phyloP scores from a whole-genome alignment of 106 monocot species.

The Dendrobium catenatum region DNA sequence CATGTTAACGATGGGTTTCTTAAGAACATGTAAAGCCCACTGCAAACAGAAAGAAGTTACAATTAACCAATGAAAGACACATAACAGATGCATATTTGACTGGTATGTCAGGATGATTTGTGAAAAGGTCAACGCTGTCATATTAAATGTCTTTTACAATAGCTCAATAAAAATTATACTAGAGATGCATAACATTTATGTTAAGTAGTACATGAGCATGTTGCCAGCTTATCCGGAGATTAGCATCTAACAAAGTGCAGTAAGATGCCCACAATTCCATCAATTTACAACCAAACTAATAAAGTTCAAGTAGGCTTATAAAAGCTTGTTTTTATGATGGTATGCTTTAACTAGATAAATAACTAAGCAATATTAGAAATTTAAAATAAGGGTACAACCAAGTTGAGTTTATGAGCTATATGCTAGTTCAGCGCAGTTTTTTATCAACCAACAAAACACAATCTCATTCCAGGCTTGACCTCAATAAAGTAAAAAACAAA shows the following conservation, averaged over 20 bases:
- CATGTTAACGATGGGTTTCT: conserved; percentile 78
- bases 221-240: not conserved
- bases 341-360: not conserved
- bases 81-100: not conserved
- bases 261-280: conserved; percentile 1
- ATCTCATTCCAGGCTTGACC: not conserved
- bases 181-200: not conserved
- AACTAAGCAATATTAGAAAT: not conserved
- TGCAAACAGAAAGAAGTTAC: conserved; percentile 21
- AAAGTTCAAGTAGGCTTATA: not conserved
- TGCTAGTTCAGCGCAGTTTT: not conserved
- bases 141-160: not conserved
- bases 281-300: not conserved
- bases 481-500: not conserved
- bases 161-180: not conserved
- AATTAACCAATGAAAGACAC: not conserved
- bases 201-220: not conserved
- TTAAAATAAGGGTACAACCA: not conserved
- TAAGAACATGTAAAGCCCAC: conserved; percentile 86
- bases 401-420: not conserved
- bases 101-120: not conserved
- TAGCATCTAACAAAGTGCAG: not conserved
- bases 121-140: not conserved
- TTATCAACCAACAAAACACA: not conserved
- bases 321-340: not conserved